Evolutionary conservation across 257 asterid genomes (phyloP).

Genomic region (Solanum sitiens): DNA sequence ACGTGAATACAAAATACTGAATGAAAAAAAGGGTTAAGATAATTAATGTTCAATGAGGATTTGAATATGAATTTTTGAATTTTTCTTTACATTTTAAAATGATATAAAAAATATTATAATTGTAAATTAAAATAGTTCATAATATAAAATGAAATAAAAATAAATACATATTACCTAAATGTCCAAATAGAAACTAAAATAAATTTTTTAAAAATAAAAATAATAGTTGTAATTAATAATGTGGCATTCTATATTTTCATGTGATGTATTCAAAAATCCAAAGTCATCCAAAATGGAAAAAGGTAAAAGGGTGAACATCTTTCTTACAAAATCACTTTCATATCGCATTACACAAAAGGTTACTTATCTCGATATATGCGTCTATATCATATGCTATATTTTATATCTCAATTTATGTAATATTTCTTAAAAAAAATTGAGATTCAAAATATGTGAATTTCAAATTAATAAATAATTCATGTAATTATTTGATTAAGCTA

Average conservation of each 20-base stretch:
- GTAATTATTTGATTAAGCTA: no score
- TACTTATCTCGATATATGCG: neutral
- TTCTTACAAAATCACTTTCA: neutral
- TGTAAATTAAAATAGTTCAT: neutral
- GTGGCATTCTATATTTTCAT: neutral
- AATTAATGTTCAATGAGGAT: neutral
- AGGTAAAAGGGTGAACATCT: neutral
- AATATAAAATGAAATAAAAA: neutral
- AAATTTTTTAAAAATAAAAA: neutral
- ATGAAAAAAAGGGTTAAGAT: fast-evolving
- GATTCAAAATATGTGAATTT: neutral
- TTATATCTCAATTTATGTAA: neutral
- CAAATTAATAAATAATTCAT: neutral
- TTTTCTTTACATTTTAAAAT: neutral
- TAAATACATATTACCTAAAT: neutral
- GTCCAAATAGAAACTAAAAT: neutral
- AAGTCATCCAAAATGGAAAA: neutral
- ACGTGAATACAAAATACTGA: fast-evolving
- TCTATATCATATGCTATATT: neutral
- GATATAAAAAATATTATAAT: no score
- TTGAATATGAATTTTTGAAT: neutral
- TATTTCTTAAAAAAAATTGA: neutral
- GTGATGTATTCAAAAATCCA: neutral
- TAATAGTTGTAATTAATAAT: neutral
- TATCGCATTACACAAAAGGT: neutral